Percentiles rank a stretch among this genome's conserved stretches.
Evolutionary conservation across 495 filamentous ascomycete genomes (phyloP).

Genomic region (Penicillium canescens): DNA sequence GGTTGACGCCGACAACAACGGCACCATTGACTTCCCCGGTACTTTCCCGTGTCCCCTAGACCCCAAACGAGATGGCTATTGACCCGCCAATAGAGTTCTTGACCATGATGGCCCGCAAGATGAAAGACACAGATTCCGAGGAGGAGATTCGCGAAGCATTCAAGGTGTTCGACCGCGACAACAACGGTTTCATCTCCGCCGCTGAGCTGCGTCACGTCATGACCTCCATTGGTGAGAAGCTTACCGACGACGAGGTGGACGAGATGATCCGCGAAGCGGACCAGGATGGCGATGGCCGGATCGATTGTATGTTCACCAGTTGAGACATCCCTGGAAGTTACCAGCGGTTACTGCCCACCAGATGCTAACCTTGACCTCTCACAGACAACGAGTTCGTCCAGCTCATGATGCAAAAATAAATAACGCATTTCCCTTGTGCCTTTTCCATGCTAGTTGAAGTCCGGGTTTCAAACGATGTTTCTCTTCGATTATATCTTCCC

Average conservation of each 20-base stretch:
- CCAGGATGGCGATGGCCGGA: slow-evolving; percentile 95
- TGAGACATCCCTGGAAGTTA: neutral
- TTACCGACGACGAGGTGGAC: slow-evolving; percentile 98
- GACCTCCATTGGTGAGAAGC: slow-evolving; percentile 99
- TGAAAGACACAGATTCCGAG: slow-evolving; percentile 99
- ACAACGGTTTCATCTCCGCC: slow-evolving; percentile 98
- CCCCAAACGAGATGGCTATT: slow-evolving; percentile 3
- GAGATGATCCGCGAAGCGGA: slow-evolving; percentile 99
- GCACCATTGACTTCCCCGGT: slow-evolving; percentile 99
- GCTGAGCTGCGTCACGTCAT: slow-evolving; percentile 98
- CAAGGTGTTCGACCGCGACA: slow-evolving; percentile 98
- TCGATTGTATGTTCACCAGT: slow-evolving; percentile 71
- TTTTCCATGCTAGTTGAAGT: slow-evolving; percentile 36
- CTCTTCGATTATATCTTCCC: slow-evolving; percentile 5
- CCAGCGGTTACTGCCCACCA: neutral
- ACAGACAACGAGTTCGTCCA: slow-evolving; percentile 99
- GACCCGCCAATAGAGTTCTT: slow-evolving; percentile 73
- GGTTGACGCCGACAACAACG: slow-evolving; percentile 99
- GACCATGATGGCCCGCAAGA: slow-evolving; percentile 99
- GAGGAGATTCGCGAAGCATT: slow-evolving; percentile 96
- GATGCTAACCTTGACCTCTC: slow-evolving; percentile 4
- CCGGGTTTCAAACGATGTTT: slow-evolving; percentile 25
- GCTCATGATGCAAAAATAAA: slow-evolving; percentile 99
- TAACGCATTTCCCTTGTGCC: slow-evolving; percentile 22
- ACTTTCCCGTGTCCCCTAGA: slow-evolving; percentile 20